Percentiles rank a stretch among this genome's conserved stretches.
Evolutionary conservation across 495 filamentous ascomycete genomes (phyloP).

Genomic region (Bacidia rubella): DNA sequence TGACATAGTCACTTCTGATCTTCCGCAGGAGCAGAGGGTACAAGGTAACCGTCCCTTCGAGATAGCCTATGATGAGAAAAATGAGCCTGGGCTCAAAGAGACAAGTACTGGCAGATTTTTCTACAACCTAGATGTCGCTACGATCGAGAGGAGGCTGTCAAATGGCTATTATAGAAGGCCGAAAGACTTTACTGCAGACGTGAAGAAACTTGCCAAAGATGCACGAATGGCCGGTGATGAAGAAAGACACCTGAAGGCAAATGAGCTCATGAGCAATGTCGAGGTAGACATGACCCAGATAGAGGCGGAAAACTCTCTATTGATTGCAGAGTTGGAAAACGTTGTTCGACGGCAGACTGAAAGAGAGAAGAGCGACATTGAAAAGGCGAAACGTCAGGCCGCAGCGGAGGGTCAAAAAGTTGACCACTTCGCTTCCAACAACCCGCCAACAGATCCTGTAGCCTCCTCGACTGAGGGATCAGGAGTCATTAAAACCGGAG

Average conservation of each 20-base stretch:
- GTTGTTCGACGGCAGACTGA: constrained; percentile 63
- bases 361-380: constrained; percentile 49
- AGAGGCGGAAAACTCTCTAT: constrained; percentile 45
- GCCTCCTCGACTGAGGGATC: constrained; percentile 26
- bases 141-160: constrained; percentile 83
- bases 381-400: constrained; percentile 43
- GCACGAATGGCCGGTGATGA: constrained; percentile 60
- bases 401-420: constrained; percentile 28
- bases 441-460: constrained; percentile 31
- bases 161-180: constrained; percentile 91
- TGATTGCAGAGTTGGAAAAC: constrained; percentile 54
- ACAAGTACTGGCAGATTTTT: constrained; percentile 64
- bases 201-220: constrained; percentile 72
- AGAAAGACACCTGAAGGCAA: constrained; percentile 67
- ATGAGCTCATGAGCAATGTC: constrained; percentile 80
- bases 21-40: constrained; percentile 43
- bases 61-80: constrained; percentile 57
- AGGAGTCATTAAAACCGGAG: constrained; percentile 49
- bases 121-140: constrained; percentile 87
- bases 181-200: constrained; percentile 73
- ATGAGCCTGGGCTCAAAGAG: constrained; percentile 56
- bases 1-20: constrained; percentile 63
- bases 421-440: constrained; percentile 22
- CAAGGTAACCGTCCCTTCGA: constrained; percentile 57
- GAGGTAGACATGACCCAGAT: constrained; percentile 76